Percentiles rank a stretch among this genome's conserved stretches.
These are phyloP conservation scores for Tolypocladium paradoxum DNA, from an alignment of 2,329 filamentous ascomycete species.

Conservation along the genomic window DNA sequence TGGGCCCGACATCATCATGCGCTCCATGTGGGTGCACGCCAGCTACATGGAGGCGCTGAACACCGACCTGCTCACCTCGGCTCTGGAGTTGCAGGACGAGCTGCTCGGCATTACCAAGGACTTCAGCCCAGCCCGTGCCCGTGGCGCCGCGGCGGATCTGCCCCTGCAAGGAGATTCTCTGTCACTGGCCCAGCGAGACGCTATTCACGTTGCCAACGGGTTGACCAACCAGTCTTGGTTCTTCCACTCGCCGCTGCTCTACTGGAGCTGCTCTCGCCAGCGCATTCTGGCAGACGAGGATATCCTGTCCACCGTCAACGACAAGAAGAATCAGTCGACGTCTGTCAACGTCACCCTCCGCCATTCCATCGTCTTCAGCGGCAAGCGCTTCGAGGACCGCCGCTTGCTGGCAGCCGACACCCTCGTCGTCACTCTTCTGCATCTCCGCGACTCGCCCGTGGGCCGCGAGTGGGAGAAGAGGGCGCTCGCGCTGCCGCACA, in stretches of 20 bases:
- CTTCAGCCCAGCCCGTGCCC: constrained; percentile 37
- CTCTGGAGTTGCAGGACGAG: constrained; percentile 58
- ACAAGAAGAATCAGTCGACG: constrained; percentile 48
- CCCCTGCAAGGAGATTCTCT: constrained; percentile 24
- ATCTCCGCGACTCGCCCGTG: constrained; percentile 53
- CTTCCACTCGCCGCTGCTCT: constrained; percentile 73
- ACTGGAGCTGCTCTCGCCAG: constrained; percentile 60
- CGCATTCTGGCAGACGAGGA: constrained; percentile 49
- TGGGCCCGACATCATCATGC: constrained; percentile 65
- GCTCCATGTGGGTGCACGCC: constrained; percentile 72
- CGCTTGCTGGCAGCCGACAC: constrained; percentile 63
- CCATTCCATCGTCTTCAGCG: constrained; percentile 71
- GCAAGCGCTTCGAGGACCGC: constrained; percentile 62
- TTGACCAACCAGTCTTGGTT: constrained; percentile 58
- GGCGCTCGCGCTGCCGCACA: constrained; percentile 39
- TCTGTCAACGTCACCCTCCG: constrained; percentile 64
- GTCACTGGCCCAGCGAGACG: constrained; percentile 36
- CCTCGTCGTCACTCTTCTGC: constrained; percentile 66
- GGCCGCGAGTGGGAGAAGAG: constrained; percentile 55
- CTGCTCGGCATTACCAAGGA: constrained; percentile 51
- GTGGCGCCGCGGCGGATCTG: constrained; percentile 17
- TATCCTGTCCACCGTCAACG: constrained; percentile 59
- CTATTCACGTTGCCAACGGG: constrained; percentile 48
- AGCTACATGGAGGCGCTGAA: constrained; percentile 70
- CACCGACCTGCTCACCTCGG: constrained; percentile 51